A percentile compares a stretch with the other conserved stretches of the same genome.
Conservation (phyloP, 192 early-diverging fungal genomes). For the Coemansia sp. region DNA sequence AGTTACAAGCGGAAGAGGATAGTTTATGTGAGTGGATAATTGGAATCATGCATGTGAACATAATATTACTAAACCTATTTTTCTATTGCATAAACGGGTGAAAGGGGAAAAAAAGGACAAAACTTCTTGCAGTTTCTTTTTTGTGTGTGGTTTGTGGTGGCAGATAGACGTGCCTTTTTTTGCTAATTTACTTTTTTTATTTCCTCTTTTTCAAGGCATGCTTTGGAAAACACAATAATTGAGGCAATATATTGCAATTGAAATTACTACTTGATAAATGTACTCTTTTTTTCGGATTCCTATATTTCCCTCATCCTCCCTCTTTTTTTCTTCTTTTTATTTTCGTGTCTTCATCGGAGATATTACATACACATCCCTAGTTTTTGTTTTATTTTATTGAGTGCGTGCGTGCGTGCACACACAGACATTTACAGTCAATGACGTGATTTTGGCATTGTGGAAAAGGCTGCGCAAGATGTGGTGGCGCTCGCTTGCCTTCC, state of each 20-base stretch:
- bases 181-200: conserved; percentile 8
- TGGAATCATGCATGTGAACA: conserved; percentile 13
- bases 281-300: not conserved
- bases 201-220: not conserved
- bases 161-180: conserved; percentile 4
- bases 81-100: conserved; percentile 1
- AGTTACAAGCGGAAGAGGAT: not conserved
- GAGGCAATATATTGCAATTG: conserved; percentile 11
- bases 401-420: not conserved
- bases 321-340: not conserved
- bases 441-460: not conserved
- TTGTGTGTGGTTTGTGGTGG: conserved; percentile 1
- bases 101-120: not conserved
- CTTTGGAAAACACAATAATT: conserved; percentile 5
- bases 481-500: conserved; percentile 10
- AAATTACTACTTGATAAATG: conserved; percentile 1
- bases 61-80: not conserved
- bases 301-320: not conserved
- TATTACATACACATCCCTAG: not conserved
- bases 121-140: not conserved
- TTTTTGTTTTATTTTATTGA: not conserved
- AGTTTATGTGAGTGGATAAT: not conserved
- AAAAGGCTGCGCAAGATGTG: conserved; percentile 7
- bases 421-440: conserved; percentile 1
- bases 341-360: too few species aligned